Percentiles rank a stretch among this genome's conserved stretches.
Conservation (phyloP, 129 eudicot species). For the Flaveria brownii region DNA sequence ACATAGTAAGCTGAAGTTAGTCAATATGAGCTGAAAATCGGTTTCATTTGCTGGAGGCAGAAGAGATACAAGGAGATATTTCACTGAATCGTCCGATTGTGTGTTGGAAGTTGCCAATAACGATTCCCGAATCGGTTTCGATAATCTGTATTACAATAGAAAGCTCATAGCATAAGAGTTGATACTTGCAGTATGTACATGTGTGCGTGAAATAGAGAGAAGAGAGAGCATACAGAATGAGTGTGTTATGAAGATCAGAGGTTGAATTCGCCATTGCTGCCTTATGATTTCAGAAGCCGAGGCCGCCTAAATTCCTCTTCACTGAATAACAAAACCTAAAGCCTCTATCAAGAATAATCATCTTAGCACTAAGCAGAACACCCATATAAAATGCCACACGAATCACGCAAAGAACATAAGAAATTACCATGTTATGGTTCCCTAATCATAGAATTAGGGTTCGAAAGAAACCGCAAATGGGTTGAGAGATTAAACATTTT, state of each 20-base stretch:
- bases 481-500: no score
- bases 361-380: no score
- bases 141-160: constrained; percentile 42
- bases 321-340: no score
- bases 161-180: constrained; percentile 3
- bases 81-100: constrained; percentile 67
- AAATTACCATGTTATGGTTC: no score
- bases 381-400: no score
- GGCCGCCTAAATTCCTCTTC: no score
- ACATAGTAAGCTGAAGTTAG: constrained; percentile 61
- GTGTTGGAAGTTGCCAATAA: constrained; percentile 47
- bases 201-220: background rate
- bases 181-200: background rate
- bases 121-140: constrained; percentile 46
- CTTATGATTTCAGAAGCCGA: background rate
- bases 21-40: constrained; percentile 23
- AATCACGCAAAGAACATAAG: no score
- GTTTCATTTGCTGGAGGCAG: constrained; percentile 36
- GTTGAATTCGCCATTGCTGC: constrained; percentile 41
- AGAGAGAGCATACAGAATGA: constrained; percentile 40
- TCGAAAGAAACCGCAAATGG: no score
- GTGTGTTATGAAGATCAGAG: constrained; percentile 40
- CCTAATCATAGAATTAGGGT: no score
- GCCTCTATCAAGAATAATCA: no score
- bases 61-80: constrained; percentile 60